These are phyloP conservation scores for Scutellaria minor DNA, from an alignment of 257 asterid species.

Conservation along the genomic window DNA sequence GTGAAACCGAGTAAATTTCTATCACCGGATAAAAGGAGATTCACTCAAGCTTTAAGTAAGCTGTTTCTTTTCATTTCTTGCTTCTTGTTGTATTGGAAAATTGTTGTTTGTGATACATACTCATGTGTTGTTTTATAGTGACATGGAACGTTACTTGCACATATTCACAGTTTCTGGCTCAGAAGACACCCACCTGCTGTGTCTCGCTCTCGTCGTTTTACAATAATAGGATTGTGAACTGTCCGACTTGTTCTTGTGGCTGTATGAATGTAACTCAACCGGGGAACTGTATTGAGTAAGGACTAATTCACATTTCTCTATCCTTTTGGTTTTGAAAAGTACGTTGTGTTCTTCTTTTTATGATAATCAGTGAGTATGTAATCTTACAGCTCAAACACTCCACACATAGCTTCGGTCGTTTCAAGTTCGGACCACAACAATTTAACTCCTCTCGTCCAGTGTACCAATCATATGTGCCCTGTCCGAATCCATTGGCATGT, in stretches of 20 bases:
- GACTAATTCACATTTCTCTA: background rate
- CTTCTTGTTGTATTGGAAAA: background rate
- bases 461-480: constrained; percentile 60
- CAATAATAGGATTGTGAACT: constrained; percentile 39
- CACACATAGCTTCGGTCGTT: constrained; percentile 39
- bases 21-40: constrained; percentile 50
- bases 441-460: constrained; percentile 39
- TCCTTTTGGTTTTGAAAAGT: too few relatives aligned
- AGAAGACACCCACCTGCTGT: constrained; percentile 50
- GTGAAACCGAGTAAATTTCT: constrained; percentile 47
- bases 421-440: constrained; percentile 33
- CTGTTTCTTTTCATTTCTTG: background rate
- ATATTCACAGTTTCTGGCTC: constrained; percentile 58
- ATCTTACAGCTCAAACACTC: constrained; percentile 43
- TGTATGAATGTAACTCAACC: constrained; percentile 39
- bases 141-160: constrained; percentile 63
- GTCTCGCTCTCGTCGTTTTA: constrained; percentile 63
- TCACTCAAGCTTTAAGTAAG: constrained; percentile 69
- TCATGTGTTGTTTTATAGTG: constrained; percentile 42
- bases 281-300: constrained; percentile 49
- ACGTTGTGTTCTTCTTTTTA: too few relatives aligned
- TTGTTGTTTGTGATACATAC: background rate
- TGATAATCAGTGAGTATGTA: constrained; percentile 2
- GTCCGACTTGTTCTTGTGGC: constrained; percentile 63
- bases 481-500: constrained; percentile 62